Evolutionary conservation across 768 basidiomycete genomes (phyloP).

Genomic region (Termitomyces sp.): DNA sequence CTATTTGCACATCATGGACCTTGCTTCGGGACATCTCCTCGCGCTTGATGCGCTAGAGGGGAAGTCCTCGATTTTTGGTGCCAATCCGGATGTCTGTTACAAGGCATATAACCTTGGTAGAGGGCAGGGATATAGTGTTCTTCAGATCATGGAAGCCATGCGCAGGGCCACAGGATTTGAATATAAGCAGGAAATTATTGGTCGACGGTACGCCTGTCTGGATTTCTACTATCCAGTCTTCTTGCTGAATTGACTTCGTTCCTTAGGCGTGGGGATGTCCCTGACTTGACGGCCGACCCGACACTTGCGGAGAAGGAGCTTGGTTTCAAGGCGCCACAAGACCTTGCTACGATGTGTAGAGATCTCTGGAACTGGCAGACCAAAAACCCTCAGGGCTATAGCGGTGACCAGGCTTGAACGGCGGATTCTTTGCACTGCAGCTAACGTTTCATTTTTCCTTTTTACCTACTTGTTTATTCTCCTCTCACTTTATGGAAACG

Average conservation of each 20-base stretch:
- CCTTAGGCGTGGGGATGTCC: slow-evolving; percentile 87
- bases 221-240: background rate
- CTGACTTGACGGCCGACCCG: slow-evolving; percentile 94
- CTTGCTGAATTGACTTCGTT: background rate
- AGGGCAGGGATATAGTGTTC: slow-evolving; percentile 86
- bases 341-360: slow-evolving; percentile 88
- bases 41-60: slow-evolving; percentile 78
- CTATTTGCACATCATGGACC: slow-evolving; percentile 89
- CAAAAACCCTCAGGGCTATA: slow-evolving; percentile 81
- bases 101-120: slow-evolving; percentile 97
- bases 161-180: slow-evolving; percentile 81
- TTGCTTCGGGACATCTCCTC: slow-evolving; percentile 90
- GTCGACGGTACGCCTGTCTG: slow-evolving; percentile 62
- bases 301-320: slow-evolving; percentile 87
- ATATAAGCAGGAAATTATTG: slow-evolving; percentile 86
- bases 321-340: slow-evolving; percentile 78
- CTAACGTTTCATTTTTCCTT: background rate
- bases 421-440: background rate
- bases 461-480: background rate
- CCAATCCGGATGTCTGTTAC: slow-evolving; percentile 53
- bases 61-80: slow-evolving; percentile 55
- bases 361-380: slow-evolving; percentile 99
- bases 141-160: slow-evolving; percentile 96
- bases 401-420: background rate
- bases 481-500: background rate